Evolutionary conservation across 2,329 filamentous ascomycete genomes (phyloP), one percentile per base, ranked within the genome.

Genomic region (Sporothrix schenckii): DNA sequence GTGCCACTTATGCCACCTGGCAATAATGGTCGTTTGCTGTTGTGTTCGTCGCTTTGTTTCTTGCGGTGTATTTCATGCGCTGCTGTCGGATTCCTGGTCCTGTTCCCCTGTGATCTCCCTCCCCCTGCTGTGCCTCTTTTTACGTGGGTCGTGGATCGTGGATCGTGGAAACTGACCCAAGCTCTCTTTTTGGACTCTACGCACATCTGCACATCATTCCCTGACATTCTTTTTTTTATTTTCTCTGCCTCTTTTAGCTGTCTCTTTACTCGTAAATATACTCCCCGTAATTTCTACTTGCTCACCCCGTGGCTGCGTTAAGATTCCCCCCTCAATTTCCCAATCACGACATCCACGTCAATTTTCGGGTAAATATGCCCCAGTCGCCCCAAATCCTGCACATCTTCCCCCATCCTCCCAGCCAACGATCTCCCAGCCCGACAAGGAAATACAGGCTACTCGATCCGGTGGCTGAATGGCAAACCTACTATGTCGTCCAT

Each of bases 301-400:
- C 11, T 13, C 50, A 24, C 6, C 6, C 34, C 56, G 6, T 30
- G 11, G 30, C 24, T 19, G 24, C 24, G 7, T 19, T 34, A 19
- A 60, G 4, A 9, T 63, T 63, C 24, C 41, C 27, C n/a, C 16
- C 24, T 6, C 44, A 16, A 21, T 27, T 21, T 13, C 53, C 52
- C 52, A 58, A 66, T 66, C 63, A 66, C 63, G 63, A 53, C 63
- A 16, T 49, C n/a, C 21, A 30, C 27, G 21, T 30, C 13, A 53
- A 66, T 52, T 66, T 41, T 52, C 63, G 63, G 63, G 49, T 53
- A 66, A 66, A 66, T 39, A 41, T 41, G 16, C 49, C 47, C 24
- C 41, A 52, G 39, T 39, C 27, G 3, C 63, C 53, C 54, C 53
- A 53, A 53, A 11, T 21, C 21, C 52, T 13, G 13, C 52, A 53